These are phyloP conservation scores for Plectosphaerella plurivora DNA, from an alignment of 2,329 filamentous ascomycete species.

Conservation along the genomic window DNA sequence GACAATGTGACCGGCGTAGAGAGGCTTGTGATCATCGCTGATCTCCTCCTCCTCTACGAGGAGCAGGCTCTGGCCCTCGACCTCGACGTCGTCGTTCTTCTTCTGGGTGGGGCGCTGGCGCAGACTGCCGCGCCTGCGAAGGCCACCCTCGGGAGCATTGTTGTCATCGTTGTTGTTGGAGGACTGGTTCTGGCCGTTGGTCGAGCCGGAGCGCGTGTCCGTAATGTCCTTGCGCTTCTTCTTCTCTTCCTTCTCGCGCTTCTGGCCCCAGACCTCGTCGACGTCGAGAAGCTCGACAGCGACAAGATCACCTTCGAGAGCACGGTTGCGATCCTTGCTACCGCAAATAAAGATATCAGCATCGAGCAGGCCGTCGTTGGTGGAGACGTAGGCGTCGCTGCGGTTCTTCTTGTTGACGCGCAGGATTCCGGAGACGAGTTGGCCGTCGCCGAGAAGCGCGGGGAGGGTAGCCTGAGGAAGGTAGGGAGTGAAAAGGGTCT, in stretches of 20 bases:
- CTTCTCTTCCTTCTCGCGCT: slow-evolving; percentile 99
- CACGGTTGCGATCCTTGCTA: slow-evolving; percentile 97
- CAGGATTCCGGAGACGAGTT: slow-evolving; percentile 92
- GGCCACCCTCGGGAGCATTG: slow-evolving; percentile 70
- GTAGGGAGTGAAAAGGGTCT: slow-evolving; percentile 97
- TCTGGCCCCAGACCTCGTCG: slow-evolving; percentile 97
- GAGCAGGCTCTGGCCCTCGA: slow-evolving; percentile 93
- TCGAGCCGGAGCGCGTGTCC: slow-evolving; percentile 76
- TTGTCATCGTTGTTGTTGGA: slow-evolving; percentile 58
- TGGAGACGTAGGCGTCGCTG: slow-evolving; percentile 96
- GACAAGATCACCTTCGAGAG: slow-evolving; percentile 91
- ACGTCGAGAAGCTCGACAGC: slow-evolving; percentile 95
- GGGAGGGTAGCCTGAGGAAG: slow-evolving; percentile 91
- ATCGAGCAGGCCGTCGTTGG: slow-evolving; percentile 79
- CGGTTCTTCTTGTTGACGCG: slow-evolving; percentile 99
- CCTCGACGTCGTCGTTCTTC: slow-evolving; percentile 99
- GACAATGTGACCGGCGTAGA: slow-evolving; percentile 95
- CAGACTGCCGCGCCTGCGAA: slow-evolving; percentile 89
- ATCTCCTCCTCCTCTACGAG: slow-evolving; percentile 98
- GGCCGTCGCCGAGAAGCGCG: slow-evolving; percentile 83
- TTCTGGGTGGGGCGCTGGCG: slow-evolving; percentile 97
- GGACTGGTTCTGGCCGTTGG: slow-evolving; percentile 65
- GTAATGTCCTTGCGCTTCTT: slow-evolving; percentile 99
- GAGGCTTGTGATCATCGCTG: slow-evolving; percentile 94
- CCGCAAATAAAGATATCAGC: slow-evolving; percentile 99